Evolutionary conservation across 495 filamentous ascomycete species (phyloP).

Genomic region (Articulospora tetracladia): DNA sequence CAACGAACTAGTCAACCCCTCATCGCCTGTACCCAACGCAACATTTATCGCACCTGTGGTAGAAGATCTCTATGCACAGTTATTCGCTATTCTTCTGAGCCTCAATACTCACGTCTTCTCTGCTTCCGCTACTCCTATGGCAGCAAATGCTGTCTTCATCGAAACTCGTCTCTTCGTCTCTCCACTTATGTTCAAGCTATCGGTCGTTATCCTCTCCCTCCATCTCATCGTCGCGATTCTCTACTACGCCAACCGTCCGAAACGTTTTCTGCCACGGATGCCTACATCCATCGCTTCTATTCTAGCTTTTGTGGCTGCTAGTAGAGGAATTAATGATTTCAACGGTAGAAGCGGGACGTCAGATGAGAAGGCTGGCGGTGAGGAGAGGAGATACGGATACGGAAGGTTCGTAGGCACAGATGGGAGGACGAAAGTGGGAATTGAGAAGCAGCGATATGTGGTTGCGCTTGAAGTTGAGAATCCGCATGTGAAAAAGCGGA

Average conservation of each 20-base stretch:
- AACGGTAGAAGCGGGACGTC: neutral
- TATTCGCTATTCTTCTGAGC: constrained; percentile 34
- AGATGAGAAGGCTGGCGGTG: neutral
- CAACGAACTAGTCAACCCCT: constrained; percentile 29
- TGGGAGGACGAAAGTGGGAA: constrained; percentile 37
- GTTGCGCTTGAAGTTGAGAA: constrained; percentile 22
- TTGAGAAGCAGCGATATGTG: constrained; percentile 36
- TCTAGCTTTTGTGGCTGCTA: constrained; percentile 29
- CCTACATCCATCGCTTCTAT: constrained; percentile 38
- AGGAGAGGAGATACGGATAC: constrained; percentile 31
- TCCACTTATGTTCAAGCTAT: constrained; percentile 27
- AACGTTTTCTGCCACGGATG: constrained; percentile 30
- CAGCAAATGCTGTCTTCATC: constrained; percentile 3
- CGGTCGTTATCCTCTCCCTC: constrained; percentile 27
- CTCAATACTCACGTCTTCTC: constrained; percentile 29
- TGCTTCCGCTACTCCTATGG: neutral
- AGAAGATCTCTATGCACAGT: constrained; percentile 22
- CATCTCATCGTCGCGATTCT: constrained; percentile 32
- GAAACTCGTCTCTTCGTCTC: constrained; percentile 37
- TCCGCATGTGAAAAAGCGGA: constrained; percentile 10
- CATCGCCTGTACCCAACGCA: constrained; percentile 21
- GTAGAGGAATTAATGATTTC: constrained; percentile 23
- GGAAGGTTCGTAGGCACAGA: constrained; percentile 39
- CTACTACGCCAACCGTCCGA: constrained; percentile 30
- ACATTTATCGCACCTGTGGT: constrained; percentile 18